Evolutionary conservation across 495 filamentous ascomycete species (phyloP).

Genomic region (Mytilinidion resinicola): DNA sequence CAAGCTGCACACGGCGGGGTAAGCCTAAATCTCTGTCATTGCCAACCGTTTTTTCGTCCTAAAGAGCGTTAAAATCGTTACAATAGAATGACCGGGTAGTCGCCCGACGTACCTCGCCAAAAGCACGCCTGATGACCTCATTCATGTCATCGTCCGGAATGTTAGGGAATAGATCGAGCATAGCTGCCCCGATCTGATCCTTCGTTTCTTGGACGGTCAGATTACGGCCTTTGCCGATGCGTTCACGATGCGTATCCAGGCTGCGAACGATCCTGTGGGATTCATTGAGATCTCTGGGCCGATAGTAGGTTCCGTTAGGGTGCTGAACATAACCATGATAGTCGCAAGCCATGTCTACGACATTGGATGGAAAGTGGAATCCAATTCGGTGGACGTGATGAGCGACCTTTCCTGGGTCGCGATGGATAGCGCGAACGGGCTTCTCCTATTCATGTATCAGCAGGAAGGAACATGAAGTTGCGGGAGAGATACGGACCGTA

Average conservation of each 20-base stretch:
- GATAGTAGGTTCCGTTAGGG: conserved; percentile 2
- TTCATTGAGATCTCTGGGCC: not conserved
- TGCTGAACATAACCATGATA: conserved; percentile 15
- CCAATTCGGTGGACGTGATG: conserved; percentile 71
- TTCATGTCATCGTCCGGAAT: conserved; percentile 75
- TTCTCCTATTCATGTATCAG: conserved; percentile 12
- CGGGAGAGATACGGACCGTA: conserved; percentile 51
- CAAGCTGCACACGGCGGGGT: conserved; percentile 70
- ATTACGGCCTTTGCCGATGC: conserved; percentile 9
- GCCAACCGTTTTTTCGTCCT: conserved; percentile 60
- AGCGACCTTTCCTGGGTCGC: conserved; percentile 47
- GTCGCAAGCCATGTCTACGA: conserved; percentile 51
- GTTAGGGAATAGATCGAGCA: conserved; percentile 78
- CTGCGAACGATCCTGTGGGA: not conserved
- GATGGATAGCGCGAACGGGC: conserved; percentile 33
- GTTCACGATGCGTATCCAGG: not conserved
- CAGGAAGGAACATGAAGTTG: not conserved
- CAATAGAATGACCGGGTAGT: conserved; percentile 15
- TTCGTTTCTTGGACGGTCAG: conserved; percentile 57
- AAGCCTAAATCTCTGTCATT: conserved; percentile 59
- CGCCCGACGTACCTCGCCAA: conserved; percentile 61
- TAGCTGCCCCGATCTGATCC: conserved; percentile 62
- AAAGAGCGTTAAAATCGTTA: conserved; percentile 10
- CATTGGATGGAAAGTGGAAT: conserved; percentile 61
- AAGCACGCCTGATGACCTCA: conserved; percentile 72